Conservation (phyloP, 2,329 filamentous ascomycete genomes). For the Fusarium tanahbumbuense region DNA sequence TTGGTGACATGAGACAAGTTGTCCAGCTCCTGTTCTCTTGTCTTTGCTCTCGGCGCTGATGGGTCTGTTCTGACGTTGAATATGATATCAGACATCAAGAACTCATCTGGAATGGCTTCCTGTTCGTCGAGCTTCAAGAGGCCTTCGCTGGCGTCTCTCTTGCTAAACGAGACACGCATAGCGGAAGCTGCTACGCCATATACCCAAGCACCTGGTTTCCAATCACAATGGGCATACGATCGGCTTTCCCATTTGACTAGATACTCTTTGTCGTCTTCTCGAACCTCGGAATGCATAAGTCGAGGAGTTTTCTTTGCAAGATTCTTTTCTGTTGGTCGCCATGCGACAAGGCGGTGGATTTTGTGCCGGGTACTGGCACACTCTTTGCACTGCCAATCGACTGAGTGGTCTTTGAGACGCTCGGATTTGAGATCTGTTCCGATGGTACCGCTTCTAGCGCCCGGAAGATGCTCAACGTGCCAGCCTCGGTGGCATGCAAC, state of each 20-base stretch:
- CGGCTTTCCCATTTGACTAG: constrained; percentile 86
- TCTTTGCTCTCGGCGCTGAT: constrained; percentile 62
- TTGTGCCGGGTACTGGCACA: constrained; percentile 75
- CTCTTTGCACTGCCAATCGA: constrained; percentile 82
- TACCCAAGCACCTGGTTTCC: constrained; percentile 92
- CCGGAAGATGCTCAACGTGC: constrained; percentile 85
- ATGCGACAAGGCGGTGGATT: constrained; percentile 84
- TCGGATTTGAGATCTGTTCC: constrained; percentile 54
- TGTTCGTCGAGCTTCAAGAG: constrained; percentile 73
- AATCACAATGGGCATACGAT: constrained; percentile 85
- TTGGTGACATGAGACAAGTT: constrained; percentile 78
- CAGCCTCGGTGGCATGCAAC: constrained; percentile 78
- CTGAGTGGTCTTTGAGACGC: constrained; percentile 77
- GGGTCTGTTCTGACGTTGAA: constrained; percentile 75
- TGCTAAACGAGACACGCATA: constrained; percentile 82
- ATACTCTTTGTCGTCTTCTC: constrained; percentile 83
- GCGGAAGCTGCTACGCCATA: constrained; percentile 72
- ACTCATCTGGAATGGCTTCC: constrained; percentile 90
- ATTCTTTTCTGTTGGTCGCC: constrained; percentile 72
- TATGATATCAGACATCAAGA: constrained; percentile 87
- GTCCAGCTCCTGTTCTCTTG: constrained; percentile 75
- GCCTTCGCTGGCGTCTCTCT: constrained; percentile 70
- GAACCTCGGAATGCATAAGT: constrained; percentile 58
- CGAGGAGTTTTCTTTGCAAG: constrained; percentile 8
- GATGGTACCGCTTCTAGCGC: constrained; percentile 51